Evolutionary conservation across 208 protist genomes (phyloP), one percentile per base, ranked within the genome.

Genomic region (Endotrypanum monterogeii): DNA sequence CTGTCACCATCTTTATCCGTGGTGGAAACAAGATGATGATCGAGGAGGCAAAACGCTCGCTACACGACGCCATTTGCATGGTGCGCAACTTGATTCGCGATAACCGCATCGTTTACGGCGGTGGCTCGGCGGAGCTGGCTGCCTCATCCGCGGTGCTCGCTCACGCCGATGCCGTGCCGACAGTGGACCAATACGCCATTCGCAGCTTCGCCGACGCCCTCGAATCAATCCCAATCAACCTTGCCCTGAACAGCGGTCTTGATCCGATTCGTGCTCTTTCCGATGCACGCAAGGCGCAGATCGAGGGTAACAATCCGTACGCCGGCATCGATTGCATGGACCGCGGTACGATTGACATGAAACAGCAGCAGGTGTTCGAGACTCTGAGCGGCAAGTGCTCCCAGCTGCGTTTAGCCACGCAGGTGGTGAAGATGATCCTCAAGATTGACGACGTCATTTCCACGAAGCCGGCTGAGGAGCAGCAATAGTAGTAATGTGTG

Each of bases 371-470:
- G 44, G 99, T 99, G 12, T 99, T 99, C 67, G 99, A 99, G 83
- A 99, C 99, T 8, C 91, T 99, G 30, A 94, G 97, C 69, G 98
- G 97, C 56, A 99, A 99, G 89, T 98, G 96, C 84, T 99, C 99
- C 74, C 99, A 99, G 94, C 87, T 99, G 44, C 87, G 98, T 46
- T 92, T 99, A 0, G 99, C 99, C 12, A 99, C 99, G 56, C 99
- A 99, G 86, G 98, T 99, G 16, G 99, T 99, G 65, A 99, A 99
- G 87, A 99, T 99, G 99, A 99, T 99, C 74, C 89, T 99, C 25
- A 99, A 99, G 94, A 99, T 99, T 55, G 99, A 99, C 88, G 99
- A 99, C 85, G 97, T 99, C 48, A 99, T 99, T 57, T 80, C 95
- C n/a, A 95, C 91, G 39, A 86, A 96, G 76, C 83, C 92, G 5